These are phyloP conservation scores for Stentor coeruleus DNA, from an alignment of 73 alveolate species.

Conservation along the genomic window DNA sequence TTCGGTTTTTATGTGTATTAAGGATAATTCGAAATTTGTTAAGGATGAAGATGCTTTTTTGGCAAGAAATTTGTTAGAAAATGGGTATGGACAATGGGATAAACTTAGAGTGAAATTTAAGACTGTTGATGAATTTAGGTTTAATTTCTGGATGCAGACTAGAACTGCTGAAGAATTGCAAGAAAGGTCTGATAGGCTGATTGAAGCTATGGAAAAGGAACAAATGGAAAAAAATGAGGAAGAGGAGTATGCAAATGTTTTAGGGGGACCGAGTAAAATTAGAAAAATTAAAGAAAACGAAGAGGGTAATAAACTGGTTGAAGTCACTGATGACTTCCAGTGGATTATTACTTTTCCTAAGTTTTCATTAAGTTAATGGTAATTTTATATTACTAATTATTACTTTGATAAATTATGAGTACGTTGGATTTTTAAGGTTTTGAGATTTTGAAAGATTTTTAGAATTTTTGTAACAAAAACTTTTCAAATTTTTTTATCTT, in stretches of 20 bases:
- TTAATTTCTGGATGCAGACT: conserved; percentile 68
- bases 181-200: conserved; percentile 74
- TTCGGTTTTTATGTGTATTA: conserved; percentile 45
- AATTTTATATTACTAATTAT: too few relatives aligned
- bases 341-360: conserved; percentile 15
- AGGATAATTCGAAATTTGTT: conserved; percentile 62
- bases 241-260: too few relatives aligned
- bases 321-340: conserved; percentile 11
- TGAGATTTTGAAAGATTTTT: too few relatives aligned
- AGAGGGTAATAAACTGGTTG: neutral
- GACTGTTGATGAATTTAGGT: conserved; percentile 60
- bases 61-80: conserved; percentile 66
- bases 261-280: conserved; percentile 22
- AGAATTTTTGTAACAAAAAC: too few relatives aligned
- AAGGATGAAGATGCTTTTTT: conserved; percentile 67
- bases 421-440: too few relatives aligned
- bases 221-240: too few relatives aligned
- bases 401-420: too few relatives aligned
- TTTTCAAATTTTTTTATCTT: too few relatives aligned
- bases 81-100: conserved; percentile 96
- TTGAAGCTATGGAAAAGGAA: conserved; percentile 69
- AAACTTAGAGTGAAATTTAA: conserved; percentile 68
- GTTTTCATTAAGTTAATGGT: neutral
- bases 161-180: conserved; percentile 73
- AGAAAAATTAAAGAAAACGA: neutral